Evolutionary conservation across 257 asterid species (phyloP), one percentile per base, ranked within the genome.

Genomic region (Cordia subcordata): DNA sequence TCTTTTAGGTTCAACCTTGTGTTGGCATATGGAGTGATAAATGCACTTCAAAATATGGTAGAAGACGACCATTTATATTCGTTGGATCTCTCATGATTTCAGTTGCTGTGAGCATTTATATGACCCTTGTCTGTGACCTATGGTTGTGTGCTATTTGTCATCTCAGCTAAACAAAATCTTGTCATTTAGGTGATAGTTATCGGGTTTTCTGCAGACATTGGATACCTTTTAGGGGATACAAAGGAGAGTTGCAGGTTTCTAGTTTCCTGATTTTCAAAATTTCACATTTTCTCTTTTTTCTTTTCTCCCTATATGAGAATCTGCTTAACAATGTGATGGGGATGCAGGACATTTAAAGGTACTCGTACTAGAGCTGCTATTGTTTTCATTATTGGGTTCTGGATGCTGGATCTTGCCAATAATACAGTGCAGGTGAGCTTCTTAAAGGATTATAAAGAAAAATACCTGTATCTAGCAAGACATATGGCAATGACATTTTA

Each of bases 391-490:
- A 68, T 93, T 75, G 99, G 99, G 59, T 93, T 93, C 71, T 93
- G 99, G 97, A 75, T 93, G 99, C 84, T 93, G 68, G 99, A 93
- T 82, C 99, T 93, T 77, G 99, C 99, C 49, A 93, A 93, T 80
- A 93, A 93, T 79, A 93, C 99, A 32, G 99, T 93, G 68, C 99
- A 89, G 97, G 99, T 89, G 60, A 78, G 65, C 68, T 67, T 71
- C 68, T 65, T 22, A 21, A 53, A 53, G 35, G 33, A 16, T 12
- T 33, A 20, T 53, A 4, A 22, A 58, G 21, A 17, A 33, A 52
- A 33, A 52, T 64, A 21, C 14, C 46, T 53, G 16, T 23, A 21
- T 44, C 5, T 5, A 42, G 13, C n/a, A 18, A 13, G 13, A 21
- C 35, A 52, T 38, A 58, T 20, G 14, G 33, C 66, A 70, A 55